phyloP scores from a whole-genome alignment of 129 eudicot species.

The Helianthus annuus region HanXRQr2.0-SUNRISE NC_035437.2:7824326-7824825 shows the following conservation, averaged over 20 bases:
- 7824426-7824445: constrained; percentile 71
- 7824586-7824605: constrained; percentile 55
- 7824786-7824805: constrained; percentile 63
- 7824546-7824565: constrained; percentile 54
- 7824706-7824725: constrained; percentile 60
- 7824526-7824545: constrained; percentile 75
- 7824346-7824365: constrained; percentile 62
- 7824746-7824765: constrained; percentile 70
- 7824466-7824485: constrained; percentile 52
- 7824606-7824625: constrained; percentile 52
- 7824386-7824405: constrained; percentile 69
- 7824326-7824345: constrained; percentile 71
- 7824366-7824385: constrained; percentile 50
- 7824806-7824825: constrained; percentile 68
- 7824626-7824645: constrained; percentile 54
- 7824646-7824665: constrained; percentile 58
- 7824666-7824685: constrained; percentile 71
- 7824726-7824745: constrained; percentile 54
- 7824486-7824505: constrained; percentile 48
- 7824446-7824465: constrained; percentile 79
- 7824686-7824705: constrained; percentile 57
- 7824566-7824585: constrained; percentile 55
- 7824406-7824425: constrained; percentile 72
- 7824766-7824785: constrained; percentile 54
- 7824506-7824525: constrained; percentile 73